Conservation (phyloP, 352 stramenopile species). For the Phytophthora niederhauseri region DNA sequence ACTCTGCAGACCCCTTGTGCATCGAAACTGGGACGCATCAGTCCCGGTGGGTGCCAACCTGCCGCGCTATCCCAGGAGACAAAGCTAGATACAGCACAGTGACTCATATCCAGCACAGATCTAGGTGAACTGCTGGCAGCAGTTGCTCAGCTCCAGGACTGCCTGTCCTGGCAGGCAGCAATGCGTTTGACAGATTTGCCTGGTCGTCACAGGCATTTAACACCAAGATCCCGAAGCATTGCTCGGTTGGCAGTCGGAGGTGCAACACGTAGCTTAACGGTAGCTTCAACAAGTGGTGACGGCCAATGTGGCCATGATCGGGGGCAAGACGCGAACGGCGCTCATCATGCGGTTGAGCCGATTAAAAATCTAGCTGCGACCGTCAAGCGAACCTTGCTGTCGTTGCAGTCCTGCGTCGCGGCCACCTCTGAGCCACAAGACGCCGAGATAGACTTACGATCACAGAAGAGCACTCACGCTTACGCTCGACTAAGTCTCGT, state of each 20-base stretch:
- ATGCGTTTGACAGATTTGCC: not conserved
- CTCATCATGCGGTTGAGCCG: conserved; percentile 10
- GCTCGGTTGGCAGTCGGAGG: not conserved
- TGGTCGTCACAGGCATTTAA: not conserved
- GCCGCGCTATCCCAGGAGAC: not conserved
- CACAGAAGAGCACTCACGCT: conserved; percentile 3
- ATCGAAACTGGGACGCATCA: not conserved
- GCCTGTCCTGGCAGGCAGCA: not conserved
- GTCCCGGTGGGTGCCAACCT: not conserved
- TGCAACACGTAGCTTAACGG: not conserved
- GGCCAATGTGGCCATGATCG: not conserved
- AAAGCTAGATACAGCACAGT: not conserved
- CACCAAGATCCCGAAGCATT: not conserved
- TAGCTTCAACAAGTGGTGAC: conserved; percentile 1
- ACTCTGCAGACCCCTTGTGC: too few relatives aligned
- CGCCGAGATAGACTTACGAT: conserved; percentile 3
- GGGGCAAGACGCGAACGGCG: not conserved
- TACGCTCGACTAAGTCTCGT: conserved; percentile 22
- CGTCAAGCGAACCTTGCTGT: conserved; percentile 5
- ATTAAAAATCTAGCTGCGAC: conserved; percentile 16
- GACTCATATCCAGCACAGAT: not conserved
- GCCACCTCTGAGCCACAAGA: conserved; percentile 10
- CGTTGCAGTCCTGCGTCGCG: conserved; percentile 1
- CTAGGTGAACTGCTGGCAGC: too few relatives aligned
- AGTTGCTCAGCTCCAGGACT: too few relatives aligned